These are phyloP conservation scores for Penicillium aurantiogriseum DNA, from an alignment of 2,329 filamentous ascomycete species.

Conservation along the genomic window DNA sequence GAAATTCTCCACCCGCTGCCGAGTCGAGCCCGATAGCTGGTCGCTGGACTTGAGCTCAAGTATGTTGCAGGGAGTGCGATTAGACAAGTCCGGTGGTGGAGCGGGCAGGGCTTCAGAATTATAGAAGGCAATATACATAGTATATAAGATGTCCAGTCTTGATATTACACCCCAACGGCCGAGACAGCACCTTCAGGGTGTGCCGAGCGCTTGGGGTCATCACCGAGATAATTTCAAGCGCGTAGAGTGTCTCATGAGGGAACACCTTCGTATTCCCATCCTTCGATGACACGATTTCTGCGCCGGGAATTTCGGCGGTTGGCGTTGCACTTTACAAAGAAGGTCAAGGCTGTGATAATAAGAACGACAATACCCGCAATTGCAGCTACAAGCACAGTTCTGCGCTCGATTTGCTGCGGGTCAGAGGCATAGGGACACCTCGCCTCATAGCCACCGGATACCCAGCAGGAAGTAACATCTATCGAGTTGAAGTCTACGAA, in stretches of 20 bases:
- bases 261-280: slow-evolving; percentile 68
- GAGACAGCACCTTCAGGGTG: not conserved
- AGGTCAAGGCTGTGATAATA: slow-evolving; percentile 58
- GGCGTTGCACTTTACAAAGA: slow-evolving; percentile 64
- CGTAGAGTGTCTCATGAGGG: slow-evolving; percentile 42
- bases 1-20: not conserved
- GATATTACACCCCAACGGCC: not conserved
- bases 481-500: slow-evolving; percentile 64
- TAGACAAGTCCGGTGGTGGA: not conserved
- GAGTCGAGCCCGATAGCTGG: not conserved
- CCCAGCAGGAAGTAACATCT: slow-evolving; percentile 59
- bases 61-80: not conserved
- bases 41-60: not conserved
- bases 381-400: slow-evolving; percentile 58
- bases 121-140: not conserved
- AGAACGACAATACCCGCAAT: slow-evolving; percentile 64
- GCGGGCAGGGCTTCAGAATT: not conserved
- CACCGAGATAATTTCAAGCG: not conserved
- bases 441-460: slow-evolving; percentile 53
- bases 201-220: not conserved
- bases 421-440: slow-evolving; percentile 58
- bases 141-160: not conserved
- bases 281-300: slow-evolving; percentile 51
- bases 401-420: slow-evolving; percentile 43
- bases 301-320: slow-evolving; percentile 56